Evolutionary conservation across 257 asterid genomes (phyloP), one percentile per base, ranked within the genome.

Genomic region (Anisodus acutangulus): DNA sequence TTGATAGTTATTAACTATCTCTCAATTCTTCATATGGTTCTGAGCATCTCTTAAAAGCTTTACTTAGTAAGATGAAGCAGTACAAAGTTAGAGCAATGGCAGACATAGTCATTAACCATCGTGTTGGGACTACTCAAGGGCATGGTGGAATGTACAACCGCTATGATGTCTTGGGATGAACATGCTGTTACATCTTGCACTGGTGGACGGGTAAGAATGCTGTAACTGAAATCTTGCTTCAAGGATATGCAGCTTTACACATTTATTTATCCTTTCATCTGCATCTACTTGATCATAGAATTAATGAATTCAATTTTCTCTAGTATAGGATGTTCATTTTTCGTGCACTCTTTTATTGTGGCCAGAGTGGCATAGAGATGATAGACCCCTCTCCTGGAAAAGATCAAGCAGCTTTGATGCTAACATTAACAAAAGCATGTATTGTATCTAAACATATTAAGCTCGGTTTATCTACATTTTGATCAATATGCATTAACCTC

Each of bases 101-200:
- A 70, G 99, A 96, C 88, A 91, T 96, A 81, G 98, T 96, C 87
- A 92, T 96, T 90, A 96, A 96, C 81, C 98, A 96, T 90, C 95
- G 99, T 68, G 93, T 89, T 86, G 99, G 99, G 59, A 96, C 99
- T 83, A 90, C 95, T 8, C 80, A 88, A 88, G 98, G 99, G 87
- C 91, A 90, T 82, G 95, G 95, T 81, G 98, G 98, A 86, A 90
- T 82, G 93, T 96, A 92, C 89, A 96, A 96, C 87, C 98, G 98
- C 68, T 96, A 91, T 86, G 99, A 94, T 87, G 62, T 45, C 98
- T 67, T 96, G 99, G 99, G 94, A 93, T 83, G 98, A 96, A 88
- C 93, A 8, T 76, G 99, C 99, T 78, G 97, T 96, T 80, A 96
- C 98, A 47, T 87, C 91, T 70, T 94, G 98, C 85, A 92, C 97